Conservation (phyloP, 75 land plant genomes). For the Selaginella tamariscina region DNA sequence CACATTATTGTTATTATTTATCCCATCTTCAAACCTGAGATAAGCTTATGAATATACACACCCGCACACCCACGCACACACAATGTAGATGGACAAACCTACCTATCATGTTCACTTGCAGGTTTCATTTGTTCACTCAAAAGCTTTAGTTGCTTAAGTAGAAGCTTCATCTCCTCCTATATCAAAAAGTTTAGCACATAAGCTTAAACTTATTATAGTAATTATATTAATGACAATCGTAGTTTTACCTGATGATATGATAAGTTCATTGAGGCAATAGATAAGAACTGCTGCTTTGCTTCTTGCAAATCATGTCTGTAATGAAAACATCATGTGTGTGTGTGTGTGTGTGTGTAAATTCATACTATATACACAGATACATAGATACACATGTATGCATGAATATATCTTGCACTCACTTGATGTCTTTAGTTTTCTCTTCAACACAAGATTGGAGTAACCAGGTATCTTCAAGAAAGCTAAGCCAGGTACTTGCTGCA, state of each 20-base stretch:
- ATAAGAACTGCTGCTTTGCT: slow-evolving; percentile 33
- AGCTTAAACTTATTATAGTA: not conserved
- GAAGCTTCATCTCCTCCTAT: not conserved
- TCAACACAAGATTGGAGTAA: slow-evolving; percentile 32
- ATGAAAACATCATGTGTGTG: too few relatives aligned
- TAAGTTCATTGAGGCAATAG: slow-evolving; percentile 32
- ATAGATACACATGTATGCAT: not conserved
- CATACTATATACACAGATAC: too few relatives aligned
- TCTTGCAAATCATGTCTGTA: slow-evolving; percentile 45
- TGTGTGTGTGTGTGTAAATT: too few relatives aligned
- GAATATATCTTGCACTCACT: slow-evolving; percentile 30
- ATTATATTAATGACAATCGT: not conserved
- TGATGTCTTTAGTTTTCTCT: slow-evolving; percentile 35
- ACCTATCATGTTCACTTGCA: not conserved
- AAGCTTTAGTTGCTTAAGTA: not conserved
- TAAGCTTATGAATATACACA: slow-evolving; percentile 24
- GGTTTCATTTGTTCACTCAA: not conserved
- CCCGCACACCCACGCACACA: not conserved
- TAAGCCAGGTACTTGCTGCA: slow-evolving; percentile 53
- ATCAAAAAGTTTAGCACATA: slow-evolving; percentile 10
- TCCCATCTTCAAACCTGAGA: slow-evolving; percentile 2
- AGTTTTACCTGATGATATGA: slow-evolving; percentile 42
- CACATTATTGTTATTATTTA: slow-evolving; percentile 26
- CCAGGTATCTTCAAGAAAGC: slow-evolving; percentile 81
- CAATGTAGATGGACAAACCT: not conserved